Percentiles rank a stretch among this genome's conserved stretches.
phyloP scores from a whole-genome alignment of 495 filamentous ascomycete species.

The Penicillium manginii region DNA sequence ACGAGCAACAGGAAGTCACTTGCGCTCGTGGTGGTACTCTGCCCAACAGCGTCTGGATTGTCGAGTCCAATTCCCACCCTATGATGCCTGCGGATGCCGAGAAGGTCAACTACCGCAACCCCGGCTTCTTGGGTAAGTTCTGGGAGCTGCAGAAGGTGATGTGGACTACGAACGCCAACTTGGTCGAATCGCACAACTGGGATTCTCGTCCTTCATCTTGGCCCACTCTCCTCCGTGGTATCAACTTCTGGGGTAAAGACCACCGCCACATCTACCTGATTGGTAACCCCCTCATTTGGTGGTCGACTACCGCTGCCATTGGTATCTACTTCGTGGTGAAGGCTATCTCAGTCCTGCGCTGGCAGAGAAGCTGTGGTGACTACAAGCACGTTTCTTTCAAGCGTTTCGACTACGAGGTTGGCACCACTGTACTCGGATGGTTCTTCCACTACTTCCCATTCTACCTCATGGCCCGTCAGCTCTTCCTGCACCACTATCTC shows the following conservation, averaged over 20 bases:
- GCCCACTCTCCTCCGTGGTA: conserved; percentile 90
- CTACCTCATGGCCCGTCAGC: conserved; percentile 95
- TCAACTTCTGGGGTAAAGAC: conserved; percentile 99
- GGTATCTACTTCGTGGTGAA: conserved; percentile 82
- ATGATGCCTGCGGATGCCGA: conserved; percentile 73
- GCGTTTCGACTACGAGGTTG: conserved; percentile 96
- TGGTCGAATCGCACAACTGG: conserved; percentile 97
- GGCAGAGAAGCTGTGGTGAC: conserved; percentile 90
- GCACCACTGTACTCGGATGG: conserved; percentile 89
- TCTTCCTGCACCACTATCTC: conserved; percentile 97
- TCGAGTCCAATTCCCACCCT: conserved; percentile 87
- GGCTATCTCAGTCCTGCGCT: conserved; percentile 82
- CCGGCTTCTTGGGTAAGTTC: conserved; percentile 97
- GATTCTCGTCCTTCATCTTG: conserved; percentile 93
- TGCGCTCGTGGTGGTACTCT: conserved; percentile 91
- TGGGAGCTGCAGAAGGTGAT: conserved; percentile 99
- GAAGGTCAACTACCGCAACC: conserved; percentile 92
- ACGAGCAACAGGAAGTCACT: conserved; percentile 96
- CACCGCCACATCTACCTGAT: conserved; percentile 95
- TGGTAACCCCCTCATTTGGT: conserved; percentile 96
- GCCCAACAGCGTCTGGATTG: conserved; percentile 96
- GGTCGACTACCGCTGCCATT: conserved; percentile 82
- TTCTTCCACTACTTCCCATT: conserved; percentile 97
- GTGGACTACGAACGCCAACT: conserved; percentile 97
- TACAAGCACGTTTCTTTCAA: conserved; percentile 82